These are phyloP conservation scores for Papiliotrema fonsecae DNA, from an alignment of 1,284 basidiomycete genomes.

Conservation along the genomic window DNA sequence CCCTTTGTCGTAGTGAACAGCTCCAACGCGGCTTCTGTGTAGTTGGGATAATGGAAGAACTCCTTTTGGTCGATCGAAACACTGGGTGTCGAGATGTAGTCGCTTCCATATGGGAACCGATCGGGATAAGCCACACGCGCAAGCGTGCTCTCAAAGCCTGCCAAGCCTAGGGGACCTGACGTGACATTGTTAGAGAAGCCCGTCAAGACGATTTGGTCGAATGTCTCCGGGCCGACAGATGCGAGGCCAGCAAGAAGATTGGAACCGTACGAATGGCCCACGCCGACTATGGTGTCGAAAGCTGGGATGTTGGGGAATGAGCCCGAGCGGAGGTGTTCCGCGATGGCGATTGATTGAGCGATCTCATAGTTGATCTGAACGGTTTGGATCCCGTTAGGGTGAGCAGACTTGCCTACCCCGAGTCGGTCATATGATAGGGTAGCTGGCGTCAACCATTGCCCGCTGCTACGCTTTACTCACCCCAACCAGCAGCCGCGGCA, in stretches of 20 bases:
- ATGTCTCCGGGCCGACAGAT: conserved; percentile 11
- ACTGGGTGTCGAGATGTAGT: conserved; percentile 25
- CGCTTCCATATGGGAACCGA: conserved; percentile 8
- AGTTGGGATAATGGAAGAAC: conserved; percentile 49
- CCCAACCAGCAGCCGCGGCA: conserved; percentile 22
- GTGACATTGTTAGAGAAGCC: conserved; percentile 21
- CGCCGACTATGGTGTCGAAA: conserved; percentile 17
- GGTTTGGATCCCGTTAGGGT: conserved; percentile 20
- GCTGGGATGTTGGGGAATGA: conserved; percentile 8
- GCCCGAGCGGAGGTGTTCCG: conserved; percentile 12
- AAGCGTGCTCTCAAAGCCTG: conserved; percentile 11
- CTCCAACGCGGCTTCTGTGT: conserved; percentile 27
- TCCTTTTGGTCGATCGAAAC: conserved; percentile 38
- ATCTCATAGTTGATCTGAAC: conserved; percentile 23
- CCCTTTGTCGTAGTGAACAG: conserved; percentile 41
- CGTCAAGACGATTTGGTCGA: conserved; percentile 18
- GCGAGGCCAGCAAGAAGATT: conserved; percentile 14
- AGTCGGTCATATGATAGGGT: conserved; percentile 26
- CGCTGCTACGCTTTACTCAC: conserved; percentile 6
- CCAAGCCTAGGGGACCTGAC: conserved; percentile 8
- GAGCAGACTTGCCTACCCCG: conserved; percentile 20
- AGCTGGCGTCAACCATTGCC: neutral
- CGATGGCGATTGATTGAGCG: conserved; percentile 17
- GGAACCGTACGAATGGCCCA: conserved; percentile 25
- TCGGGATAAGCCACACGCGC: conserved; percentile 13